These are phyloP conservation scores for Aegilops longissima DNA, from an alignment of 176 grass and related monocot genomes.

Conservation along the genomic window DNA sequence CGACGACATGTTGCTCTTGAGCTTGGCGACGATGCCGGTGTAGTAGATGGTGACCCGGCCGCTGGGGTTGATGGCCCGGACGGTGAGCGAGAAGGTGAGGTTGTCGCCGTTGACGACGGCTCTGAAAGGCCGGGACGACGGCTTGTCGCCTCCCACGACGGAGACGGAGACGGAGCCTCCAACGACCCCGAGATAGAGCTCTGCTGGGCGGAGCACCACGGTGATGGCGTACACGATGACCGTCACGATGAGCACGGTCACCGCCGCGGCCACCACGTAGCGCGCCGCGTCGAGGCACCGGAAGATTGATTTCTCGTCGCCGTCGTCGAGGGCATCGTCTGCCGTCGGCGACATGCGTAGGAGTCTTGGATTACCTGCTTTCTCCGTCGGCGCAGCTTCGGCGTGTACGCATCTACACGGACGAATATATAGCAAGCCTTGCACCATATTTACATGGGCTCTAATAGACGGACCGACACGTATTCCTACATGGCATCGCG, in stretches of 20 bases:
- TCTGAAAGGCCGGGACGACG: not conserved
- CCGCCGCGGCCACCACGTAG: not conserved
- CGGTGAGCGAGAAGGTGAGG: not conserved
- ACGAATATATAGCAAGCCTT: too few species aligned
- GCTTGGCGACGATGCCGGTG: not conserved
- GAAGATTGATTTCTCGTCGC: not conserved
- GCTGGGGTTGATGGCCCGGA: not conserved
- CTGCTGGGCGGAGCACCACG: not conserved
- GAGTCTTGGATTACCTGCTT: not conserved
- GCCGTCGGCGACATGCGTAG: not conserved
- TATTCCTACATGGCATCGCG: too few species aligned
- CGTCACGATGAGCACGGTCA: not conserved
- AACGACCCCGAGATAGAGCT: too few species aligned
- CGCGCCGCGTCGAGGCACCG: not conserved
- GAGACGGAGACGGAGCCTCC: too few species aligned
- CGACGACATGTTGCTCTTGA: too few species aligned
- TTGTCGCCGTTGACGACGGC: not conserved
- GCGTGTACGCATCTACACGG: too few species aligned
- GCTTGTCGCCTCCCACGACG: not conserved
- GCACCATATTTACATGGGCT: too few species aligned
- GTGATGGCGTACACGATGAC: not conserved
- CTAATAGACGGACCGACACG: too few species aligned
- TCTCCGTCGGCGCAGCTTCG: not conserved
- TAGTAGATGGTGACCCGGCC: not conserved
- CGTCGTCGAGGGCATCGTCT: not conserved